Evolutionary conservation across 306 rosid species (phyloP).

Genomic region (Trichosanthes cucumerina): DNA sequence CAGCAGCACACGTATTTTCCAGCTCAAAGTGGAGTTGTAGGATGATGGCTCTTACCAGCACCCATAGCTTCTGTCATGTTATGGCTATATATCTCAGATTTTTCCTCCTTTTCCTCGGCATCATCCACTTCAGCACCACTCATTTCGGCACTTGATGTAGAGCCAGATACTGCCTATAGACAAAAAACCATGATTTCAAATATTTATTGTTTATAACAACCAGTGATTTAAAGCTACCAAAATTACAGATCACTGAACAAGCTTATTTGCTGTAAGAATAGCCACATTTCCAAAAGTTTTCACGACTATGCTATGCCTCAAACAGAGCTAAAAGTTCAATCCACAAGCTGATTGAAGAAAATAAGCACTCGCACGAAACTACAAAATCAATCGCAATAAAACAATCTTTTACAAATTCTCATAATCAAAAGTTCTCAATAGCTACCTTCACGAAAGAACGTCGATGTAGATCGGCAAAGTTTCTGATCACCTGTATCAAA

Average conservation of each 20-base stretch:
- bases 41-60: constrained; percentile 58
- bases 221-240: not conserved
- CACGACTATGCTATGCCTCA: not conserved
- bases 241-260: not conserved
- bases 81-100: constrained; percentile 61
- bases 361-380: not conserved
- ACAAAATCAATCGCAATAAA: not conserved
- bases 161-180: constrained; percentile 66
- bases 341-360: not conserved
- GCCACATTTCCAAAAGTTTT: not conserved
- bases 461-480: constrained; percentile 26
- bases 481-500: constrained; percentile 32
- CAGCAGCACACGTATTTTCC: not conserved
- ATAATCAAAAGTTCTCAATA: not conserved
- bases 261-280: not conserved
- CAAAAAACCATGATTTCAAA: constrained; percentile 3
- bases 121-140: constrained; percentile 35
- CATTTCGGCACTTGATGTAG: constrained; percentile 47
- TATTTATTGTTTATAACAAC: not conserved
- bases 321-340: not conserved
- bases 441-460: constrained; percentile 53
- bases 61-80: constrained; percentile 97
- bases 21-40: not conserved
- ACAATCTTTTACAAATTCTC: not conserved
- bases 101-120: constrained; percentile 39